These are phyloP conservation scores for Phytophthora syringae DNA, from an alignment of 352 stramenopile species.

Conservation along the genomic window DNA sequence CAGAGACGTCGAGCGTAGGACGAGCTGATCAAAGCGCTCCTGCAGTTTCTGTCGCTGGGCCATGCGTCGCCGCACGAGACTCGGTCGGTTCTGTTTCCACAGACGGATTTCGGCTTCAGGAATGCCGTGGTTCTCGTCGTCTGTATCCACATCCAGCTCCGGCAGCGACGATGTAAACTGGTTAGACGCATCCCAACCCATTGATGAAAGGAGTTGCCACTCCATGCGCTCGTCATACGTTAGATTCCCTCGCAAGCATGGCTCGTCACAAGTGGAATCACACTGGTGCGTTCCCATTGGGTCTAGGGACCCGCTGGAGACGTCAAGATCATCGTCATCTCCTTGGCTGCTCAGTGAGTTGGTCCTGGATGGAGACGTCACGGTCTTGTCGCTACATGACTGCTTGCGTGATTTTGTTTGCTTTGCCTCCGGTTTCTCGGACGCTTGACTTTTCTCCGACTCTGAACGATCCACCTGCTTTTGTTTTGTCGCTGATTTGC, in stretches of 20 bases:
- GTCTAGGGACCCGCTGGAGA: slow-evolving; percentile 48
- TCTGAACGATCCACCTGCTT: slow-evolving; percentile 60
- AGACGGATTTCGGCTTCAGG: slow-evolving; percentile 87
- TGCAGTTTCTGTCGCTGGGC: slow-evolving; percentile 86
- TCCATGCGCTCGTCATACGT: slow-evolving; percentile 76
- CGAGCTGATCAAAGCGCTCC: slow-evolving; percentile 87
- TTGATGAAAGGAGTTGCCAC: slow-evolving; percentile 81
- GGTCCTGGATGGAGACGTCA: slow-evolving; percentile 50
- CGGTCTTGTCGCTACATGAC: slow-evolving; percentile 31
- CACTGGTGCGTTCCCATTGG: slow-evolving; percentile 54
- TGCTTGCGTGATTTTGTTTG: slow-evolving; percentile 33
- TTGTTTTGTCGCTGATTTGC: slow-evolving; percentile 78
- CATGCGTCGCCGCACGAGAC: slow-evolving; percentile 75
- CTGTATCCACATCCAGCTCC: slow-evolving; percentile 75
- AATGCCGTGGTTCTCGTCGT: slow-evolving; percentile 84
- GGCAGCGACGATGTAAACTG: slow-evolving; percentile 67
- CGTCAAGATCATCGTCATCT: slow-evolving; percentile 48
- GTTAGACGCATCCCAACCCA: slow-evolving; percentile 80
- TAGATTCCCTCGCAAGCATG: slow-evolving; percentile 53
- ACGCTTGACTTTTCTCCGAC: slow-evolving; percentile 43
- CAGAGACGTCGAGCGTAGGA: slow-evolving; percentile 69
- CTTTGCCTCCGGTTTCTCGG: slow-evolving; percentile 40
- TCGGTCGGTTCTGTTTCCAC: slow-evolving; percentile 85
- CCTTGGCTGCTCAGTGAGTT: slow-evolving; percentile 52
- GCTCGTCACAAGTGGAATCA: slow-evolving; percentile 56